Evolutionary conservation across 108 stramenopile species (phyloP).

Genomic region (Cyclostephanos invisitatus): DNA sequence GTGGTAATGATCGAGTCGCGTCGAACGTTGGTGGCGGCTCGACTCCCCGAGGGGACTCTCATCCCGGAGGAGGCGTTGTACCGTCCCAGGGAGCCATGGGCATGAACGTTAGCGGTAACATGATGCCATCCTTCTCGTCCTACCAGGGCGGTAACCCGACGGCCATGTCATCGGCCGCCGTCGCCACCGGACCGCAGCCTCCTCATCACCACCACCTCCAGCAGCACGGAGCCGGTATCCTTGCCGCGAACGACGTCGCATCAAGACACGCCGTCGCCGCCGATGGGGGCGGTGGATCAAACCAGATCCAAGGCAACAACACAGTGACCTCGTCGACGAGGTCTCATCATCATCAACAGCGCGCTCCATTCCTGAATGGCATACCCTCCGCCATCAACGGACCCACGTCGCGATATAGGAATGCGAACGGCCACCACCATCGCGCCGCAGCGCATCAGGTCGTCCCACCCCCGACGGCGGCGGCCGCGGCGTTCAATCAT

Average conservation of each 20-base stretch:
- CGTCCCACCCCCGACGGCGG: no score
- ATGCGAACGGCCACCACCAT: neutral
- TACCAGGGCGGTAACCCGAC: constrained; percentile 15
- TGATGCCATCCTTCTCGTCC: constrained; percentile 14
- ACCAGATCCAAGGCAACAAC: no score
- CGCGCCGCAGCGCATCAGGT: no score
- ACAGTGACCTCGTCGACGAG: no score
- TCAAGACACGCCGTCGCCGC: constrained; percentile 28
- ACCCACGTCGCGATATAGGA: neutral
- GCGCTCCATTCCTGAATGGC: constrained; percentile 1
- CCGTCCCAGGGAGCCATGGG: neutral
- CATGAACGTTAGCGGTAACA: neutral
- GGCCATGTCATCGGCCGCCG: constrained; percentile 13
- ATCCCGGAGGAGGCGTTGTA: no score
- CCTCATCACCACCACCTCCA: constrained; percentile 2
- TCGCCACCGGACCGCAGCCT: constrained; percentile 19
- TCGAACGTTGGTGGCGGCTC: no score
- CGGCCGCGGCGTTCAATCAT: constrained; percentile 4
- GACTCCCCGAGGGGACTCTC: neutral
- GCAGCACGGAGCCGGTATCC: neutral
- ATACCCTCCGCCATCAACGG: constrained; percentile 20
- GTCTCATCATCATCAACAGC: neutral
- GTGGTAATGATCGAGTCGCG: neutral
- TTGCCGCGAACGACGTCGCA: neutral
- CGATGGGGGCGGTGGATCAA: no score